phyloP scores from a whole-genome alignment of 106 monocot species.

The Dendrobium officinale region DNA sequence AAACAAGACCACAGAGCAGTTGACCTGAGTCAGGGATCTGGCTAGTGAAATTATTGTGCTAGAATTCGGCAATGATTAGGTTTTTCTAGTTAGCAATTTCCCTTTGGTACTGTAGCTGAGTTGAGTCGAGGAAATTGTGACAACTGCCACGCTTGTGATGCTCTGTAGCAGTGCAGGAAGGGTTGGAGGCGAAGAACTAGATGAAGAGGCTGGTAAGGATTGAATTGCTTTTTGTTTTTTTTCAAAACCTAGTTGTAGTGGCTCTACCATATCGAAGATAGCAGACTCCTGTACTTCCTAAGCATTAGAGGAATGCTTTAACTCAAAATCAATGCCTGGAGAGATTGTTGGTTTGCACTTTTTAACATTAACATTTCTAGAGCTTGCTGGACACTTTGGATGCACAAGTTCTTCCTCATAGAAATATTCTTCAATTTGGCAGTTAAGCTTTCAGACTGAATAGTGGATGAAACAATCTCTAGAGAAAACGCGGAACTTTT shows the following conservation, averaged over 20 bases:
- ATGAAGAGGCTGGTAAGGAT: too few relatives aligned
- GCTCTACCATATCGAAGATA: too few relatives aligned
- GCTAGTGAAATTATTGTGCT: conserved; percentile 21
- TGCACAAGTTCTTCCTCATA: neutral
- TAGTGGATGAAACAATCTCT: neutral
- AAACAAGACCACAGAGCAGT: conserved; percentile 27
- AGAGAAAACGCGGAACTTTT: neutral
- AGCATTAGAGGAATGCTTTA: too few relatives aligned
- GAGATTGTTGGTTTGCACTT: neutral
- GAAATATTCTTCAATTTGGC: neutral
- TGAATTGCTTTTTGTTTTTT: too few relatives aligned
- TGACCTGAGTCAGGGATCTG: conserved; percentile 34
- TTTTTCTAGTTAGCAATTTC: conserved; percentile 46
- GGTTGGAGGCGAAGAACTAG: too few relatives aligned
- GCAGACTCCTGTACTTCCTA: too few relatives aligned
- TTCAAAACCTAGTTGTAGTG: too few relatives aligned
- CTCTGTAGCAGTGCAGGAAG: too few relatives aligned
- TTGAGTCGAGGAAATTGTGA: conserved; percentile 25
- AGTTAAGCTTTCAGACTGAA: conserved; percentile 3
- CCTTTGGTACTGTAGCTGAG: conserved; percentile 26
- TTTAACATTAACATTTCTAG: neutral
- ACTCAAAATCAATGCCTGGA: conserved; percentile 3
- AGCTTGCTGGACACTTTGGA: neutral
- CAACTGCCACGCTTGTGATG: too few relatives aligned
- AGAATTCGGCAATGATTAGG: conserved; percentile 37